Evolutionary conservation across 2,329 filamentous ascomycete species (phyloP).

Genomic region (Paecilomyces fulvus): DNA sequence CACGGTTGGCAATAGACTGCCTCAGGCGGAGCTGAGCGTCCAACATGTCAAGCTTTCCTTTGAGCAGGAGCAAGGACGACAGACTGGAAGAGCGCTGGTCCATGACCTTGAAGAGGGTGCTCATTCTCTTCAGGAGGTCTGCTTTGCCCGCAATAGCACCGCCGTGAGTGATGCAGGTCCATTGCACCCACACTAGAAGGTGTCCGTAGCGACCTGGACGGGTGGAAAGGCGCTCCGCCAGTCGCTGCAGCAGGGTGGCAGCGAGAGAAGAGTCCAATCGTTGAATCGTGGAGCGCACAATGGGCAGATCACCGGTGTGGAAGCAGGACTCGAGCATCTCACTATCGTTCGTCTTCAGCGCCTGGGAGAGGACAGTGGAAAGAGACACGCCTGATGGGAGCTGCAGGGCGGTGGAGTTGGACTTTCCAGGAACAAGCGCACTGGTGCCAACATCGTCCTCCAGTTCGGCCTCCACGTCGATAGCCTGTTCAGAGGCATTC

Average conservation of each 20-base stretch:
- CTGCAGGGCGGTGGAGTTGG: slow-evolving; percentile 42
- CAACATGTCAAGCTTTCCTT: slow-evolving; percentile 92
- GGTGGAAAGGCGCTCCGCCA: slow-evolving; percentile 78
- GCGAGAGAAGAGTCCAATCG: slow-evolving; percentile 80
- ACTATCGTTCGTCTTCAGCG: slow-evolving; percentile 83
- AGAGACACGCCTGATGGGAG: slow-evolving; percentile 69
- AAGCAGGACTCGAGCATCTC: slow-evolving; percentile 88
- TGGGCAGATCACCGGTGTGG: slow-evolving; percentile 65
- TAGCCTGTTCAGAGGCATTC: slow-evolving; percentile 55
- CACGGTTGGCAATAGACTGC: slow-evolving; percentile 53
- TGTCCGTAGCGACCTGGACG: slow-evolving; percentile 82
- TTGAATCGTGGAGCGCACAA: slow-evolving; percentile 82
- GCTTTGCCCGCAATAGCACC: slow-evolving; percentile 81
- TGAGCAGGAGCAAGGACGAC: slow-evolving; percentile 73
- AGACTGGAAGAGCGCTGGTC: slow-evolving; percentile 77
- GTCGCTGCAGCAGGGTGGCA: slow-evolving; percentile 66
- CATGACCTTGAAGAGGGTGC: slow-evolving; percentile 74
- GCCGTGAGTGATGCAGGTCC: slow-evolving; percentile 85
- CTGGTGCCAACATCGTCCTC: slow-evolving; percentile 36
- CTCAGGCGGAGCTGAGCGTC: slow-evolving; percentile 81
- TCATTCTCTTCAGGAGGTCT: slow-evolving; percentile 70
- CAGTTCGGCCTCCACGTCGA: slow-evolving; percentile 59
- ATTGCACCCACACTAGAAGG: slow-evolving; percentile 92
- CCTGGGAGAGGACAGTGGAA: slow-evolving; percentile 85
- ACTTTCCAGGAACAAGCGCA: slow-evolving; percentile 38